These are phyloP conservation scores for Plectosphaerella cucumerina DNA, from an alignment of 2,329 filamentous ascomycete genomes.

Conservation along the genomic window DNA sequence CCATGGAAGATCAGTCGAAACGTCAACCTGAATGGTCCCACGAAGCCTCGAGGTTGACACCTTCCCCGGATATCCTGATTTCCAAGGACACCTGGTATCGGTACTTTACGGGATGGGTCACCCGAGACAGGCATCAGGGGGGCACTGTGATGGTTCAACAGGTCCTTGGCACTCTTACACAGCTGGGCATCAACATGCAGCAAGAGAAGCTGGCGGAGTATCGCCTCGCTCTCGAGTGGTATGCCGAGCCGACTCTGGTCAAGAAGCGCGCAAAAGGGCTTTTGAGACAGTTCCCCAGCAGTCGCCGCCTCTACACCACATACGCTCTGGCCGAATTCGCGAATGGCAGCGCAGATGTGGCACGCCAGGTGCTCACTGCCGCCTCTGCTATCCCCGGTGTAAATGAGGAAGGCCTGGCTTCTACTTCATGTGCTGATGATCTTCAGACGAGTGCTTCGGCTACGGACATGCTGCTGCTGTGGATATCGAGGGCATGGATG, in stretches of 20 bases:
- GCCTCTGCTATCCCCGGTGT: too few relatives aligned
- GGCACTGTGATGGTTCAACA: constrained; percentile 37
- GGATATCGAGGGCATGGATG: constrained; percentile 64
- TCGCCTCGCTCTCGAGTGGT: constrained; percentile 62
- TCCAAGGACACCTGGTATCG: constrained; percentile 39
- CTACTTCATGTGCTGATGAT: background rate
- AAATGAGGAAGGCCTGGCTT: background rate
- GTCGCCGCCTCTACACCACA: constrained; percentile 68
- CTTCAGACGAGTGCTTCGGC: background rate
- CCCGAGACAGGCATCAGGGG: constrained; percentile 12
- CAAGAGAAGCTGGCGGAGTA: constrained; percentile 62
- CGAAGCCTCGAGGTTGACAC: constrained; percentile 12
- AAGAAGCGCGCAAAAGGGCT: constrained; percentile 70
- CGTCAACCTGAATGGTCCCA: constrained; percentile 4
- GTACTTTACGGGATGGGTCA: constrained; percentile 25
- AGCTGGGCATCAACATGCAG: constrained; percentile 43
- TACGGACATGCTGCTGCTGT: constrained; percentile 35
- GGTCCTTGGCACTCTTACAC: constrained; percentile 50
- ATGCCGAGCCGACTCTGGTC: constrained; percentile 47
- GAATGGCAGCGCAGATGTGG: constrained; percentile 51
- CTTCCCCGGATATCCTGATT: constrained; percentile 52
- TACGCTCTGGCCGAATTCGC: constrained; percentile 70
- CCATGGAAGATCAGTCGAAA: background rate
- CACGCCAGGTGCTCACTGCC: constrained; percentile 58
- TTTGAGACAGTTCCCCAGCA: constrained; percentile 63